A percentile compares a stretch with the other conserved stretches of the same genome.
Conservation (phyloP, 495 filamentous ascomycete genomes). For the Daldinia caldariorum region DNA sequence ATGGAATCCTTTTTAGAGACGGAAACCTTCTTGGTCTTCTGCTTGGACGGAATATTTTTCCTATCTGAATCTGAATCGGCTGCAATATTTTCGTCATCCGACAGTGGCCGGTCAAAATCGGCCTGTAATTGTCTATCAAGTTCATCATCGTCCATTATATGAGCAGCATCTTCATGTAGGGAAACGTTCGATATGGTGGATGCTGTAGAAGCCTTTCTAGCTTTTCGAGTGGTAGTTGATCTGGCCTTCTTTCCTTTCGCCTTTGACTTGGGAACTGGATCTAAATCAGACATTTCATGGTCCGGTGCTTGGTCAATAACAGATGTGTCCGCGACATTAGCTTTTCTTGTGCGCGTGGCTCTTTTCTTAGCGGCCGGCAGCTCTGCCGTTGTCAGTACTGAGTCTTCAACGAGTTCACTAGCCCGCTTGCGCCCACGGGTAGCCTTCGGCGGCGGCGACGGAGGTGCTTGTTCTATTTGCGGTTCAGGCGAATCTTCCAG, state of each 20-base stretch:
- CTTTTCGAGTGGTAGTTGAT: constrained; percentile 51
- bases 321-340: constrained; percentile 40
- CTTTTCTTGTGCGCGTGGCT: constrained; percentile 62
- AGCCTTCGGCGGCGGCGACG: constrained; percentile 53
- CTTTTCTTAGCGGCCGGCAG: constrained; percentile 73
- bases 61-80: constrained; percentile 52
- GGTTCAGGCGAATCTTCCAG: constrained; percentile 53
- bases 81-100: constrained; percentile 62
- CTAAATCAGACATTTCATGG: constrained; percentile 49
- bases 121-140: constrained; percentile 74
- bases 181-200: constrained; percentile 51
- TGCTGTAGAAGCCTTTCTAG: constrained; percentile 64
- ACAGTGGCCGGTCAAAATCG: constrained; percentile 69
- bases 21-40: constrained; percentile 51
- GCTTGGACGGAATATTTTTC: constrained; percentile 46
- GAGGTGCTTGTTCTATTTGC: constrained; percentile 54
- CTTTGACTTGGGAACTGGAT: constrained; percentile 35
- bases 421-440: constrained; percentile 70
- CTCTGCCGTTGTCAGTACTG: constrained; percentile 52
- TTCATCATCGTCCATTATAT: constrained; percentile 68
- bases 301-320: constrained; percentile 43
- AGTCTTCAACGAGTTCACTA: constrained; percentile 68
- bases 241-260: constrained; percentile 50
- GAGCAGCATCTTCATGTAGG: constrained; percentile 52
- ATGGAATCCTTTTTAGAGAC: constrained; percentile 13